phyloP scores from a whole-genome alignment of 2,329 filamentous ascomycete species.

The Penicillium sp. region DNA sequence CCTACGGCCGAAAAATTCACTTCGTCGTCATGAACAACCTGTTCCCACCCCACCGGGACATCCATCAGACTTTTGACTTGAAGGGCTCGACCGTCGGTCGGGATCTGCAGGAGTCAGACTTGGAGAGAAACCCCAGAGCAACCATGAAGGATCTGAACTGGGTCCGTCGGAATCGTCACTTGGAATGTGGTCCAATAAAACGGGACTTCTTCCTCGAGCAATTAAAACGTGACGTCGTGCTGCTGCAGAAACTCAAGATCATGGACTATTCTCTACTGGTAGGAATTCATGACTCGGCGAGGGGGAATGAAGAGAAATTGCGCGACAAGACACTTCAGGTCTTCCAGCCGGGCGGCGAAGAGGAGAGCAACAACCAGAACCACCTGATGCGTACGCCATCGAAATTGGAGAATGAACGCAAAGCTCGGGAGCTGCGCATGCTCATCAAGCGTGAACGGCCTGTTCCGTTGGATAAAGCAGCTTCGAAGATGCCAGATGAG shows the following conservation, averaged over 20 bases:
- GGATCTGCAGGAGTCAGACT: conserved; percentile 82
- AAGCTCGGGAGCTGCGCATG: conserved; percentile 84
- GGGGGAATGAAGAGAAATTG: conserved; percentile 93
- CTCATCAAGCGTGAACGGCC: conserved; percentile 91
- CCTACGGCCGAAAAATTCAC: conserved; percentile 96
- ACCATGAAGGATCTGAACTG: conserved; percentile 97
- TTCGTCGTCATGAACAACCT: conserved; percentile 99
- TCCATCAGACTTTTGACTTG: conserved; percentile 93
- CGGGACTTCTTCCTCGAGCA: conserved; percentile 85
- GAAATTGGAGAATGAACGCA: conserved; percentile 84
- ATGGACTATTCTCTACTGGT: conserved; percentile 98
- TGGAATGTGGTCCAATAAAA: conserved; percentile 86
- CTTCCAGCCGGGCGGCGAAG: conserved; percentile 79
- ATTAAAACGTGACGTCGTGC: conserved; percentile 76
- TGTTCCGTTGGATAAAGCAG: conserved; percentile 81
- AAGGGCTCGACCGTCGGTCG: conserved; percentile 95
- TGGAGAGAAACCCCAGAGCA: conserved; percentile 83
- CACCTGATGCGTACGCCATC: conserved; percentile 85
- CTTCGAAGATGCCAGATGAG: conserved; percentile 85
- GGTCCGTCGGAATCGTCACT: conserved; percentile 76
- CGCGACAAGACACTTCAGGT: conserved; percentile 85
- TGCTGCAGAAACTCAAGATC: conserved; percentile 84
- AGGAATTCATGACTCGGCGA: conserved; percentile 84
- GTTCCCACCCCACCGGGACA: conserved; percentile 94
- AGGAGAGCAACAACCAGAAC: conserved; percentile 59